A percentile compares a stretch with the other conserved stretches of the same genome.
Evolutionary conservation across 2,329 filamentous ascomycete species (phyloP).

Genomic region (Xylaria sp.): DNA sequence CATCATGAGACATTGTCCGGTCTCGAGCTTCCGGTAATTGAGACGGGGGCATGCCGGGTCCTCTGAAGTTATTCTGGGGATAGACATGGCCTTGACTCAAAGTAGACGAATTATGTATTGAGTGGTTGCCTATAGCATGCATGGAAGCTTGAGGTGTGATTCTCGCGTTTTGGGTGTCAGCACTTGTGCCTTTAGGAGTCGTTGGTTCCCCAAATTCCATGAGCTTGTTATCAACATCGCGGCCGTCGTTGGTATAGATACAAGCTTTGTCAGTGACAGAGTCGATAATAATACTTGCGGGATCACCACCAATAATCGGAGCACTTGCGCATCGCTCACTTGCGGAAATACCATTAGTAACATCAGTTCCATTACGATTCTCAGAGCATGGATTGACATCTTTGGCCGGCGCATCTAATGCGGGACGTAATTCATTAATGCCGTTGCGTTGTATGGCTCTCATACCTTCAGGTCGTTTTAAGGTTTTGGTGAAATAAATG

Average conservation of each 20-base stretch:
- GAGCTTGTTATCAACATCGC: conserved; percentile 27
- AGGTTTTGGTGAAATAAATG: neutral
- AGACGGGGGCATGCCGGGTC: neutral
- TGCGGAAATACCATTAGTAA: neutral
- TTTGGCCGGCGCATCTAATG: neutral
- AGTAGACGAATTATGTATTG: neutral
- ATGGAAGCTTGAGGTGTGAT: neutral
- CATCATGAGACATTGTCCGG: conserved; percentile 8
- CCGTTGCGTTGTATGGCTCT: neutral
- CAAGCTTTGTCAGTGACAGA: neutral
- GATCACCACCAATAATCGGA: conserved; percentile 24
- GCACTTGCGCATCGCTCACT: conserved; percentile 30
- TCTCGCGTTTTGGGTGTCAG: neutral
- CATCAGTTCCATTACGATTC: neutral
- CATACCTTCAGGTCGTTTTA: conserved; percentile 1
- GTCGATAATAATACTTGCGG: neutral
- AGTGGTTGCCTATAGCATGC: neutral
- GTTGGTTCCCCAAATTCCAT: conserved; percentile 25
- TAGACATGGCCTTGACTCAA: neutral
- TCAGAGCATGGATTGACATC: neutral
- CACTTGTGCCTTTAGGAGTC: neutral
- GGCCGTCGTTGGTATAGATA: conserved; percentile 24
- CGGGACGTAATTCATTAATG: neutral
- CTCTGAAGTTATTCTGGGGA: neutral
- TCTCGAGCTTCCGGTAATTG: neutral